Evolutionary conservation across 192 early-diverging fungal species (phyloP).

Genomic region (Mortierella hygrophila): DNA sequence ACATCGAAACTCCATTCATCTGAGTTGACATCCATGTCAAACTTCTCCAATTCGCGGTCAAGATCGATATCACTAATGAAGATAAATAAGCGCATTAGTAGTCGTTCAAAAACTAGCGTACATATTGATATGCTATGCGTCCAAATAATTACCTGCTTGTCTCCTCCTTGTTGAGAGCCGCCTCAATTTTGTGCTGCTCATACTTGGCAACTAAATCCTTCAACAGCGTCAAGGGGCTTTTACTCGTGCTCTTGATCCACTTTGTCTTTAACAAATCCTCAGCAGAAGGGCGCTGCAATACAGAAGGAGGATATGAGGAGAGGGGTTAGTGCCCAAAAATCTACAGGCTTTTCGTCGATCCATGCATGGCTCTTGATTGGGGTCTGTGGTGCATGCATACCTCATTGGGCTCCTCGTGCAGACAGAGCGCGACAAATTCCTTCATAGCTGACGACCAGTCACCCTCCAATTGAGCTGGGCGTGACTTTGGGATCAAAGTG

Average conservation of each 20-base stretch:
- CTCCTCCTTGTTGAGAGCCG: constrained; percentile 40
- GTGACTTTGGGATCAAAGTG: constrained; percentile 86
- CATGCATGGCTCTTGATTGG: neutral
- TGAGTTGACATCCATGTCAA: constrained; percentile 59
- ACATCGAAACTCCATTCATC: constrained; percentile 71
- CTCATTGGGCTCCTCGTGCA: constrained; percentile 88
- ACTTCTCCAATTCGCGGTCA: constrained; percentile 59
- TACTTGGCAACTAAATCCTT: constrained; percentile 75
- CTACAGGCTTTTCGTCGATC: neutral
- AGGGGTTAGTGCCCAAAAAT: constrained; percentile 1
- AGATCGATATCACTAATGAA: constrained; percentile 49
- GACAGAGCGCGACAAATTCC: constrained; percentile 90
- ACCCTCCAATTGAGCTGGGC: constrained; percentile 85
- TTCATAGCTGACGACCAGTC: constrained; percentile 83
- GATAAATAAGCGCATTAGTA: constrained; percentile 3
- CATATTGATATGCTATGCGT: neutral
- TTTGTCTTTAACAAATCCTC: constrained; percentile 88
- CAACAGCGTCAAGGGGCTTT: constrained; percentile 64
- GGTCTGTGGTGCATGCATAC: constrained; percentile 54
- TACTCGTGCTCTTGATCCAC: constrained; percentile 76
- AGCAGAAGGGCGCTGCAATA: constrained; percentile 81
- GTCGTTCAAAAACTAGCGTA: constrained; percentile 16
- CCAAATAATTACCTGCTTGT: constrained; percentile 31
- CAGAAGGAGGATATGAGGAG: neutral
- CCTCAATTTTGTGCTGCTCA: constrained; percentile 68